phyloP scores from a whole-genome alignment of 805 yeast genomes.

The Metschnikowia similis region DNA sequence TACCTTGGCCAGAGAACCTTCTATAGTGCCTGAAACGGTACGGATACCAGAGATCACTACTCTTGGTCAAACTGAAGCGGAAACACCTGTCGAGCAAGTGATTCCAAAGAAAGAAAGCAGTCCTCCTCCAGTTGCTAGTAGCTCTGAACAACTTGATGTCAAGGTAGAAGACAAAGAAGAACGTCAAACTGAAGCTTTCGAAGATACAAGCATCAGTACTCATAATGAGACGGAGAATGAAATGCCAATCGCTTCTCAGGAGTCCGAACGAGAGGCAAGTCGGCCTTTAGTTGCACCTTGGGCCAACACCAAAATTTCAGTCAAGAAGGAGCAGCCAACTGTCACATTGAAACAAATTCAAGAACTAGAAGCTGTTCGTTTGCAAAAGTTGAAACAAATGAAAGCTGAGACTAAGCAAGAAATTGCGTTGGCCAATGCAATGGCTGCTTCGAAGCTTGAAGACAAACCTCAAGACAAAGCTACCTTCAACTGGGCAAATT shows the following conservation, averaged over 20 bases:
- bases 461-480: slow-evolving; percentile 22
- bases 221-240: not conserved
- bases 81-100: not conserved
- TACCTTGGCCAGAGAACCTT: not conserved
- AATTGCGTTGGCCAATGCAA: slow-evolving; percentile 15
- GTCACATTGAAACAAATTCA: slow-evolving; percentile 51
- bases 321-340: slow-evolving; percentile 27
- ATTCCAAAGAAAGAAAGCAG: not conserved
- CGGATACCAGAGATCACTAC: not conserved
- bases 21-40: not conserved
- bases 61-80: not conserved
- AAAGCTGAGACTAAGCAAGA: slow-evolving; percentile 34
- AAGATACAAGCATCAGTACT: not conserved
- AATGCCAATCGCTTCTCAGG: not conserved
- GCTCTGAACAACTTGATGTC: not conserved
- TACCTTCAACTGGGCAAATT: slow-evolving; percentile 42
- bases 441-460: slow-evolving; percentile 21
- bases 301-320: slow-evolving; percentile 31
- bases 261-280: not conserved
- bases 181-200: not conserved
- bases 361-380: slow-evolving; percentile 43
- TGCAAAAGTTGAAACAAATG: slow-evolving; percentile 34
- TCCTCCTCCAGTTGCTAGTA: not conserved
- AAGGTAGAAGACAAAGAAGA: not conserved
- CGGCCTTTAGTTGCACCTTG: slow-evolving; percentile 45